These are phyloP conservation scores for Cornus kousa DNA, from an alignment of 148 eudicot species.

Conservation along the genomic window DNA sequence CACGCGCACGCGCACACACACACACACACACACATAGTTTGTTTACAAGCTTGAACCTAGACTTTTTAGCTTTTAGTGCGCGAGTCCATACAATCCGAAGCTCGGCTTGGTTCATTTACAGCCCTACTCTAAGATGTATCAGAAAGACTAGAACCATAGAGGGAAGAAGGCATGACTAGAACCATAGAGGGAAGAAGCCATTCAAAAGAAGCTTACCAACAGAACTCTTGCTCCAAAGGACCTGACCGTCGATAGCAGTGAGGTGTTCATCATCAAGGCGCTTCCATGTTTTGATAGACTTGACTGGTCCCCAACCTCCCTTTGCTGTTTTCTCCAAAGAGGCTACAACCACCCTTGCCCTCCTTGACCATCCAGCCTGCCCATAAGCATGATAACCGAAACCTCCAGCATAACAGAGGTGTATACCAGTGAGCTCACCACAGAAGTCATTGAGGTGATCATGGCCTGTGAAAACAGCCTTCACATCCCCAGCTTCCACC, in stretches of 20 bases:
- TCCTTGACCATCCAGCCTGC: constrained; percentile 84
- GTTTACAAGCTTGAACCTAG: too few species aligned
- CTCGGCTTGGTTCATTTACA: too few species aligned
- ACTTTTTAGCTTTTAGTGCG: too few species aligned
- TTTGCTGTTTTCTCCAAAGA: constrained; percentile 55
- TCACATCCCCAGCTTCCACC: constrained; percentile 78
- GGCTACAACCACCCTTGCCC: constrained; percentile 81
- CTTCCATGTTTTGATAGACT: constrained; percentile 85
- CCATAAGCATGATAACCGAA: constrained; percentile 99
- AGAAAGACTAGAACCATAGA: background rate
- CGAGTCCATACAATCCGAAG: too few species aligned
- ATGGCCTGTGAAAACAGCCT: constrained; percentile 81
- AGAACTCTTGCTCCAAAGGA: constrained; percentile 68
- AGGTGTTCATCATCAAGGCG: constrained; percentile 69
- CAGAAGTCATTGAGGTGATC: constrained; percentile 95
- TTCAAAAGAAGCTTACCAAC: constrained; percentile 31
- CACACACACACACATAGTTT: too few species aligned
- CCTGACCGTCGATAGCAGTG: constrained; percentile 57
- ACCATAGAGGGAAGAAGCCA: background rate
- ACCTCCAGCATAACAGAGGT: constrained; percentile 93
- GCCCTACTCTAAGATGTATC: background rate
- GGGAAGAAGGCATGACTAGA: background rate
- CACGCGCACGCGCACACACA: too few species aligned
- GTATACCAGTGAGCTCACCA: constrained; percentile 58
- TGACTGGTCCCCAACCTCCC: constrained; percentile 71